Percentiles rank a stretch among this genome's conserved stretches.
Conservation (phyloP, 164 flowering plant species). For the Sedum album region DNA sequence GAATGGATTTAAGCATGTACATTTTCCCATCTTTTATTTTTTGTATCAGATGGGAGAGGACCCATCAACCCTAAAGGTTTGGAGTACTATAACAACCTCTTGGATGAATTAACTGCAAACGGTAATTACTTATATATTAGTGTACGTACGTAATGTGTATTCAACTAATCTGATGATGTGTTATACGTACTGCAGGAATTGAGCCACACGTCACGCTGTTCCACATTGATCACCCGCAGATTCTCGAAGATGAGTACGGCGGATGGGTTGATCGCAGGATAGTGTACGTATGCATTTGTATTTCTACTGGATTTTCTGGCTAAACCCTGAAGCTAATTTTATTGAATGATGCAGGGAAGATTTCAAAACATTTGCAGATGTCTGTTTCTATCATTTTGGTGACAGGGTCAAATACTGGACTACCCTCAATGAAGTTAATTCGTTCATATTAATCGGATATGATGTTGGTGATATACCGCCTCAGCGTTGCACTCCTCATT, state of each 20-base stretch:
- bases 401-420: slow-evolving; percentile 46
- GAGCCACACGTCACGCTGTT: slow-evolving; percentile 17
- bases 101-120: slow-evolving; percentile 40
- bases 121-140: slow-evolving; percentile 18
- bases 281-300: slow-evolving; percentile 9
- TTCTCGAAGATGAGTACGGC: slow-evolving; percentile 16
- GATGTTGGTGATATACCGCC: slow-evolving; percentile 31
- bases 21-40: background rate
- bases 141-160: background rate
- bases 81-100: slow-evolving; percentile 58
- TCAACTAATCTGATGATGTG: background rate
- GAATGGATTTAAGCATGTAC: background rate
- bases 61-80: slow-evolving; percentile 64
- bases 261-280: slow-evolving; percentile 20
- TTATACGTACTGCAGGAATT: slow-evolving; percentile 45
- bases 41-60: slow-evolving; percentile 24
- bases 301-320: too few species aligned
- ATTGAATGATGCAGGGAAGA: slow-evolving; percentile 25
- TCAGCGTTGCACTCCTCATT: slow-evolving; percentile 29
- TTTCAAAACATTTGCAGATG: slow-evolving; percentile 35
- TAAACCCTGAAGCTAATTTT: too few species aligned
- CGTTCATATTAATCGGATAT: slow-evolving; percentile 23
- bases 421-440: slow-evolving; percentile 42
- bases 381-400: slow-evolving; percentile 43
- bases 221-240: slow-evolving; percentile 13